Base-by-base conservation (phyloP, 306 rosid genomes). In the Gastrolobium bilobum region DNA sequence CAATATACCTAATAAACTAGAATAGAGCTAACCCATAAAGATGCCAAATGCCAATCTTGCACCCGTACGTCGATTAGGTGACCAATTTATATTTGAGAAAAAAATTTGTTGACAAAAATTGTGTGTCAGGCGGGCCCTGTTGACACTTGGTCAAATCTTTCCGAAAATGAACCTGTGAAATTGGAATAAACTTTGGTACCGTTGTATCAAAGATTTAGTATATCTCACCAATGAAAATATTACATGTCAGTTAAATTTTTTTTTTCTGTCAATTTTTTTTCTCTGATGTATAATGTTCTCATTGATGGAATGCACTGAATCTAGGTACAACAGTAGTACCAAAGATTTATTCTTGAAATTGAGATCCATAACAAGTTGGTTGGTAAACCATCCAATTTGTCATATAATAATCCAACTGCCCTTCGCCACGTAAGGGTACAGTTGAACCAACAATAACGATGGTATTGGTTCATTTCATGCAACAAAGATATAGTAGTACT, bases 61-160 rank as follows among this genome's bases (percentile, higher is more conserved):
- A 29, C 63, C 42, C 30, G n/a, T n/a, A n/a, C n/a, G 53, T 43
- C 7, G 58, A 26, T 26, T 14, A 33, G 66, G 47, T 73, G 63
- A 58, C 47, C 42, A 2, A 30, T 48, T 56, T 14, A 37, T 51
- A 7, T 6, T 30, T 15, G 1, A 31, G 3, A 33, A 77, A 33
- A 3, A 10, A 35, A 51, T 29, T 76, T 56, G 85, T 77, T 76
- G 57, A 80, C 53, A 82, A 34, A 82, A 40, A 34, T n/a, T n/a
- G 26, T 4, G 7, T 37, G 65, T 52, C 14, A 30, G 31, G 20
- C 48, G 56, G 13, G 20, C 43, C 37, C 15, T 29, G 4, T 40
- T 5, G 68, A 3, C 31, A 3, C 48, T 77, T 10, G 50, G 59
- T 46, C 71, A 20, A 20, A 15, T 56, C 30, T 56, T 33, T 64